Conservation (phyloP, 2,329 filamentous ascomycete species). For the Fusarium devonianum region DNA sequence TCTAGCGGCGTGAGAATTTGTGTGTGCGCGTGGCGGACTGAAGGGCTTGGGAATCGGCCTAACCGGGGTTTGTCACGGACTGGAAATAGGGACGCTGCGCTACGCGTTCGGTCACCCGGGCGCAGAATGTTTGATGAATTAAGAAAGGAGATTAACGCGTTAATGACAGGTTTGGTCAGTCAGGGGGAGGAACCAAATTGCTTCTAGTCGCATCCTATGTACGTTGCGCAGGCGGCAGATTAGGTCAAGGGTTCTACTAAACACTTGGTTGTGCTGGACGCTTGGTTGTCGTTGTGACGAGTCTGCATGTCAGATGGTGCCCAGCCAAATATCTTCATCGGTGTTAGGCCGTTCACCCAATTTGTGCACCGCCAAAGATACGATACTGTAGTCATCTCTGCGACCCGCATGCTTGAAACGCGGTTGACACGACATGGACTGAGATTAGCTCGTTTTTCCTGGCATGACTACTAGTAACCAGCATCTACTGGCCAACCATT, state of each 20-base stretch:
- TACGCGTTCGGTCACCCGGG: slow-evolving; percentile 23
- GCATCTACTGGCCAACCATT: slow-evolving; percentile 16
- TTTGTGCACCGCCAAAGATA: too few species aligned
- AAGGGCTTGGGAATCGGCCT: slow-evolving; percentile 4
- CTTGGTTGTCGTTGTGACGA: slow-evolving; percentile 7
- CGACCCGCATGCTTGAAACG: too few species aligned
- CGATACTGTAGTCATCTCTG: slow-evolving; percentile 12
- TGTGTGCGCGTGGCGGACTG: slow-evolving; percentile 1
- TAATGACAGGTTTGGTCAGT: slow-evolving; percentile 7
- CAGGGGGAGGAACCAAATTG: slow-evolving; percentile 18
- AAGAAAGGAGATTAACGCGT: slow-evolving; percentile 30
- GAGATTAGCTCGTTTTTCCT: slow-evolving; percentile 27
- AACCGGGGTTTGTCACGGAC: slow-evolving; percentile 10
- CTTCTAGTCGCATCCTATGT: neutral
- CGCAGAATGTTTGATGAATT: slow-evolving; percentile 7
- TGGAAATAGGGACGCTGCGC: slow-evolving; percentile 22
- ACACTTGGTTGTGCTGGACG: neutral
- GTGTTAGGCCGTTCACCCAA: too few species aligned
- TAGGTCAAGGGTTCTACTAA: neutral
- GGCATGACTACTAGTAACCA: slow-evolving; percentile 25
- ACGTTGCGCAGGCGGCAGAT: neutral
- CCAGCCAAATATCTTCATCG: too few species aligned
- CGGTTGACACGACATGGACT: too few species aligned
- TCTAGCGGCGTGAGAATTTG: neutral
- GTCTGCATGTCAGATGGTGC: too few species aligned